Conservation (phyloP, 1,284 basidiomycete species). For the Boletus mariae region DNA sequence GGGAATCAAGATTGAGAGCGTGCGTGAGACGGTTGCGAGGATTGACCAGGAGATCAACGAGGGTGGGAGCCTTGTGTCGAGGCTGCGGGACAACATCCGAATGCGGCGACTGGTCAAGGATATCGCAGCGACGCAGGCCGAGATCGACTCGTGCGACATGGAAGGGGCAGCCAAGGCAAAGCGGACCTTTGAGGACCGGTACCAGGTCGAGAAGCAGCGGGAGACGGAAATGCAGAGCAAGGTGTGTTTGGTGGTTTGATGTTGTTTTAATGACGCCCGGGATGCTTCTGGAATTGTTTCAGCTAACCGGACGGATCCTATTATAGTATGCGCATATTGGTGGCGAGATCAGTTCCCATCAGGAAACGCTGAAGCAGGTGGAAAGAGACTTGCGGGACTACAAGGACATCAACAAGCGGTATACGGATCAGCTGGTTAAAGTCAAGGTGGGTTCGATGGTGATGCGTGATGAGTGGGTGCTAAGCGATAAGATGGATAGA, state of each 20-base stretch:
- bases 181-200: constrained; percentile 82
- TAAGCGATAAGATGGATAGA: constrained; percentile 37
- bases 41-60: constrained; percentile 74
- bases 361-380: constrained; percentile 63
- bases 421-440: constrained; percentile 88
- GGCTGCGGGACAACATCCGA: constrained; percentile 84
- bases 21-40: constrained; percentile 49
- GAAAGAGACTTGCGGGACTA: constrained; percentile 83
- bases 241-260: constrained; percentile 41
- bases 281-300: not conserved
- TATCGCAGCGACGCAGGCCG: constrained; percentile 63
- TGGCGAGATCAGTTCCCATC: constrained; percentile 79
- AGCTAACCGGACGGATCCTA: constrained; percentile 6
- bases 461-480: not conserved
- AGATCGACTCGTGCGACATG: constrained; percentile 77
- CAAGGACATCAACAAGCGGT: constrained; percentile 82
- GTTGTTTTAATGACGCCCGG: constrained; percentile 9
- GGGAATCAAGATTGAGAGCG: constrained; percentile 48
- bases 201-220: constrained; percentile 65
- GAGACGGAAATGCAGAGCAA: constrained; percentile 70
- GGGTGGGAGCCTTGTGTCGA: constrained; percentile 65
- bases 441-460: constrained; percentile 66
- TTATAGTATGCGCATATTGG: constrained; percentile 73
- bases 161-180: constrained; percentile 79
- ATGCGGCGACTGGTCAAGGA: constrained; percentile 69